Base-by-base conservation (phyloP, 1,139 yeast species). In the Lodderomyces margitis region DNA sequence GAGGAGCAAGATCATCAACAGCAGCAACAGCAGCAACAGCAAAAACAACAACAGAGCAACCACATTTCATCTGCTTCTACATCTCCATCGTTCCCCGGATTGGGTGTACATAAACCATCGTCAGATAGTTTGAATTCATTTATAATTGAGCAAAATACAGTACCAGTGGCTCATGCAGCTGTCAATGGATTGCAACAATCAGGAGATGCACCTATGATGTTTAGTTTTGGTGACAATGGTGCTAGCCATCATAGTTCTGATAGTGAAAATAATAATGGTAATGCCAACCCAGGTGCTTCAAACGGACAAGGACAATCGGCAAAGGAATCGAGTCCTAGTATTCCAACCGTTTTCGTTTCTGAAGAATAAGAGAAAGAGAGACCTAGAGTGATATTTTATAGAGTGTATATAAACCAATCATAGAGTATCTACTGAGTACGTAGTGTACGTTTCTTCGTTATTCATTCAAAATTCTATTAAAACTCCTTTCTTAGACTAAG, bases 71-170 rank as follows among this genome's bases (percentile, higher is more conserved):
- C 34, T 11, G 16, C 21, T 5, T 33, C 35, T 33, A 19, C 35
- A 8, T 33, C 35, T 12, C 36, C 38, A 23, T 21, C 19, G 6
- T n/a, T 24, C 9, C 34, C 15, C 3, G 38, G 38, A 16, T 36
- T 36, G 24, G 28, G 19, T 14, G 38, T 36, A 4, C 20, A 21
- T 10, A 36, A 27, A 17, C 24, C 23, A n/a, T 45, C 48, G 4
- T 30, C 39, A 4, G 48, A 46, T 11, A 41, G 46, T 9, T 36
- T 46, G 14, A 17, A 39, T 16, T 46, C 49, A 17, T 46, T 46
- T 39, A 37, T 43, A 4, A 28, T 45, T 10, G 43, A 34, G 5
- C 39, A 24, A 17, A 37, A 39, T 17, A 14, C 24, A 11, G 41
- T 43, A 0, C 43, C 41, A 7, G 40, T 41, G 15, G 45, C 48